Conservation (phyloP, 306 rosid species). For the Glycine soja region DNA sequence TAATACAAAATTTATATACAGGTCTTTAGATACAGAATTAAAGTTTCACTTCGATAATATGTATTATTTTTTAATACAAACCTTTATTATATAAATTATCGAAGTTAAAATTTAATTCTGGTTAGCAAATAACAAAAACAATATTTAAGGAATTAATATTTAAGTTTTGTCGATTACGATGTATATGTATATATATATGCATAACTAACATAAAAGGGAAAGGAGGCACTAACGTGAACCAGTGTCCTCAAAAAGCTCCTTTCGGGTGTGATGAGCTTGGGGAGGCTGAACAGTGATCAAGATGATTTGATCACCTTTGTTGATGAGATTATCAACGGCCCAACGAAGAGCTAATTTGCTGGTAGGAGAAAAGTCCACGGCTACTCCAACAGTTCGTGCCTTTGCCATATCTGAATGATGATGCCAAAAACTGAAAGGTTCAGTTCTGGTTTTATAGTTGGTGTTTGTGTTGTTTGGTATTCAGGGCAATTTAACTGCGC, state of each 20-base stretch:
- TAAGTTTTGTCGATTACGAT: not conserved
- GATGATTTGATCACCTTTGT: slow-evolving; percentile 59
- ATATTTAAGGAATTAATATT: not conserved
- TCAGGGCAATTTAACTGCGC: not conserved
- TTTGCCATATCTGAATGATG: slow-evolving; percentile 50
- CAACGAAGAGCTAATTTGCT: slow-evolving; percentile 82
- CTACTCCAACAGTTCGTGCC: slow-evolving; percentile 64
- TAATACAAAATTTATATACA: not conserved
- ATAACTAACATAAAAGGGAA: too few species aligned
- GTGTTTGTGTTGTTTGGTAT: not conserved
- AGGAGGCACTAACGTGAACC: slow-evolving; percentile 62
- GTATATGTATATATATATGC: too few species aligned
- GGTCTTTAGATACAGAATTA: not conserved
- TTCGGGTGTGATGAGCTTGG: slow-evolving; percentile 63
- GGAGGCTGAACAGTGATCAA: slow-evolving; percentile 74
- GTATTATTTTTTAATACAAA: too few species aligned
- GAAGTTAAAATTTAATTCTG: not conserved
- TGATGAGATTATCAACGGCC: slow-evolving; percentile 67
- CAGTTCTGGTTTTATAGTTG: slow-evolving; percentile 21
- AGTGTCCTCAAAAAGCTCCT: slow-evolving; percentile 66
- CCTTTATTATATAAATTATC: too few species aligned
- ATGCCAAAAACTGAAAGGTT: slow-evolving; percentile 6
- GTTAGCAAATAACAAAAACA: not conserved
- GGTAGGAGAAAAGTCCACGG: slow-evolving; percentile 74
- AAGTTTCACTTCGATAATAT: not conserved